Conservation (phyloP, 306 rosid species). For the Styphnolobium japonicum region DNA sequence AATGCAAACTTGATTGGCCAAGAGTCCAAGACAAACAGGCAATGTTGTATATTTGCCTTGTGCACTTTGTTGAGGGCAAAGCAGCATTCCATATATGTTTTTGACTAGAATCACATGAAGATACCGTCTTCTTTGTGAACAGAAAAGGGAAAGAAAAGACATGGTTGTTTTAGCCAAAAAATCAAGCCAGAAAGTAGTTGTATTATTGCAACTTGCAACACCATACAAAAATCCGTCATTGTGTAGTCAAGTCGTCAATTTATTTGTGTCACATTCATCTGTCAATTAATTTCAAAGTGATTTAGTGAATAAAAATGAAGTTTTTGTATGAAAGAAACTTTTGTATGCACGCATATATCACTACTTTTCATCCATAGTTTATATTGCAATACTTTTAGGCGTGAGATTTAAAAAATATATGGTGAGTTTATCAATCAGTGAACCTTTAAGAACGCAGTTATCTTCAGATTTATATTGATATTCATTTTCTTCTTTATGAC, state of each 20-base stretch:
- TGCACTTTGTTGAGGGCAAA: not conserved
- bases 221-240: not conserved
- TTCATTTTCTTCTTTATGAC: not conserved
- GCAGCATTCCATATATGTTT: not conserved
- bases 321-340: not conserved
- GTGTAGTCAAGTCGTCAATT: conserved; percentile 24
- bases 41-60: not conserved
- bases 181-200: not conserved
- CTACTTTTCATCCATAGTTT: not conserved
- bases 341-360: not conserved
- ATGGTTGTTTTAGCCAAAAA: not conserved
- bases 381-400: not conserved
- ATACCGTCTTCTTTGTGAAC: not conserved
- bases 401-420: not conserved
- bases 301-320: not conserved
- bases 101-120: not conserved
- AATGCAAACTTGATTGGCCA: conserved; percentile 6
- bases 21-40: conserved; percentile 23
- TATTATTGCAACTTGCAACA: conserved; percentile 9
- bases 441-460: not conserved
- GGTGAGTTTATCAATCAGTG: not conserved
- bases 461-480: not conserved
- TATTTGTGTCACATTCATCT: not conserved
- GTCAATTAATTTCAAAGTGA: not conserved
- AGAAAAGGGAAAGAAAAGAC: not conserved